phyloP scores from a whole-genome alignment of 1,284 basidiomycete genomes.

The Kwoniella shivajii region DNA sequence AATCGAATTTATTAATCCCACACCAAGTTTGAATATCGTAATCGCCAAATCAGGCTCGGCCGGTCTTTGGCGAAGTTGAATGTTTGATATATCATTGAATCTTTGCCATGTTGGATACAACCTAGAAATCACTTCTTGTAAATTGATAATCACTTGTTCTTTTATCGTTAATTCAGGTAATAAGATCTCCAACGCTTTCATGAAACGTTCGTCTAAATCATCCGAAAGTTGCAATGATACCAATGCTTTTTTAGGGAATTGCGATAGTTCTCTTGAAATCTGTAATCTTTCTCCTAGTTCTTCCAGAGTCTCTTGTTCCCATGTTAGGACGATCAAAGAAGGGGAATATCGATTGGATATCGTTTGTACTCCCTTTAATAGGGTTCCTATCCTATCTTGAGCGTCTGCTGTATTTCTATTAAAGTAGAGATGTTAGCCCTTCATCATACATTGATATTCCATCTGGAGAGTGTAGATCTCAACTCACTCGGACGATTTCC shows the following conservation, averaged over 20 bases:
- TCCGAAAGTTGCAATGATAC: slow-evolving; percentile 35
- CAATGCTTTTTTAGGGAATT: slow-evolving; percentile 28
- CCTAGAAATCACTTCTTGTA: slow-evolving; percentile 23
- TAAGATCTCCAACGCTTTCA: slow-evolving; percentile 12
- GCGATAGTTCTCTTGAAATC: slow-evolving; percentile 23
- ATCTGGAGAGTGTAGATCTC: slow-evolving; percentile 7
- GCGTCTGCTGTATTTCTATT: slow-evolving; percentile 38
- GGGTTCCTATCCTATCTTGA: slow-evolving; percentile 30
- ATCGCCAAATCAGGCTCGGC: slow-evolving; percentile 2
- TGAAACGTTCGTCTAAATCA: slow-evolving; percentile 35
- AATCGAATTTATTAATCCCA: slow-evolving; percentile 18
- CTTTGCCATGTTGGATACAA: slow-evolving; percentile 23
- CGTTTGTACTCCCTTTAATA: slow-evolving; percentile 21
- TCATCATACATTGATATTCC: background rate
- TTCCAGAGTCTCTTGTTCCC: slow-evolving; percentile 42
- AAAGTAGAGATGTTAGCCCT: background rate
- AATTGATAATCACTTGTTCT: slow-evolving; percentile 23
- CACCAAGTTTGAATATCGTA: slow-evolving; percentile 11
- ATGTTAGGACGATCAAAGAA: slow-evolving; percentile 39
- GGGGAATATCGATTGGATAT: slow-evolving; percentile 25
- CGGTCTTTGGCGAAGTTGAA: slow-evolving; percentile 9
- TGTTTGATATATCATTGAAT: slow-evolving; percentile 18
- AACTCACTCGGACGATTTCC: slow-evolving; percentile 19
- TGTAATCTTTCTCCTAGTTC: slow-evolving; percentile 33
- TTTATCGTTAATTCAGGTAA: slow-evolving; percentile 22